Base-by-base conservation (phyloP, 2,329 filamentous ascomycete species). In the Chaetomium globosum region DNA sequence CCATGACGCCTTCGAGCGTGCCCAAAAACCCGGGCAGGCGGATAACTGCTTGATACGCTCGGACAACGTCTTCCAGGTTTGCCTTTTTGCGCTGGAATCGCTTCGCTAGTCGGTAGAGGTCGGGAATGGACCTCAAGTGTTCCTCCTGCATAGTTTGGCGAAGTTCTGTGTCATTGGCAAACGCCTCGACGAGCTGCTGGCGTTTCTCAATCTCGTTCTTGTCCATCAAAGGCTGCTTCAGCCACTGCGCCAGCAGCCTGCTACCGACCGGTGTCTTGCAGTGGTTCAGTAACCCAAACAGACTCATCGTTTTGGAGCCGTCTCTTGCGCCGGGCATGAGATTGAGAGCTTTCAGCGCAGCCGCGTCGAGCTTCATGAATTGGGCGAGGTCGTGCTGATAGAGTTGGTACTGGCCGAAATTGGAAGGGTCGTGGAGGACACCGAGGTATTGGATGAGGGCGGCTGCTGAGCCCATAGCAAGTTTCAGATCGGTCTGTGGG, bases 321-420 rank as follows among this genome's bases (percentile, higher is more conserved):
- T 99, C 95, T 69, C 93, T 88, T 0, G 92, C 92, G 5, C 95
- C 94, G 5, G 95, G 96, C 93, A 99, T 98, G 46, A 99, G 84
- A 73, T 99, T 99, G 61, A 99, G 83, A 0, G 95, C 95, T 73
- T 96, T 94, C 52, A 99, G 81, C 0, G 95, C 95, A 1, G 95
- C 92, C 0, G 96, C 93, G 77, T 99, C 95, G 4, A 99, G 83
- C 78, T 97, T 99, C 95, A 99, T 99, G 76, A 92, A 99, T 73
- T 99, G 93, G 1, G 93, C 89, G 53, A 99, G 80, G 74, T 99
- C 95, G 77, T 99, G 95, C 77, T 99, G 95, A 74, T 98, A 99
- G 19, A 99, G 85, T 76, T 94, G 92, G 74, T 96, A 99, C 75
- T 99, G 94, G 3, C 96, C 95, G 76, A 97, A 98, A 77, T 99